Evolutionary conservation across 2,329 filamentous ascomycete genomes (phyloP), one percentile per base, ranked within the genome.

Genomic region (Arthrobotrys conoides): DNA sequence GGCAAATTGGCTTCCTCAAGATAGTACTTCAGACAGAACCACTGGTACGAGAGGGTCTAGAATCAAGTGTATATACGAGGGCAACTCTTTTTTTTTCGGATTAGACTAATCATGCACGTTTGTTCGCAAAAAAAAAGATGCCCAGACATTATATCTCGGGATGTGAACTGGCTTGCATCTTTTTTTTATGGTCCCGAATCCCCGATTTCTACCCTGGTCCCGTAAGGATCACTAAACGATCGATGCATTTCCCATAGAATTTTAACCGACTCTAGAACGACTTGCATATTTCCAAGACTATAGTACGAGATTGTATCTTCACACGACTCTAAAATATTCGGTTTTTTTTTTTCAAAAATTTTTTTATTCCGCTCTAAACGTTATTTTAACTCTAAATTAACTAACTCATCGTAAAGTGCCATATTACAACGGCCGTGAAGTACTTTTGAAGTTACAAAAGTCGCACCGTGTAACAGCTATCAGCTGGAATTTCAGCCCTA

Each of bases 401-500:
- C 33, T 36, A 36, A 36, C 33, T 30, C 27, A 3, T 30, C 27
- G 9, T 44, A 16, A 30, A 30, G 38, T n/a, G 38, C 38, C 3
- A 44, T 44, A 44, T 44, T n/a, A 5, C 5, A n/a, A 4, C 12
- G 6, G 24, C 16, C 16, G 51, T 55, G 14, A 36, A 5, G 49
- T 53, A 3, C 27, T 30, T 30, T 30, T 30, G 20, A 48, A 49
- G 33, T 49, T 30, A 30, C 27, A 30, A 10, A 24, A 51, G 48
- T 27, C 48, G 48, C 22, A 51, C 48, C 6, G 18, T 51, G 48
- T 55, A 33, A 38, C 53, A 36, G 2, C 24, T 30, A 22, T 59
- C 33, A 41, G 53, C 53, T 38, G 33, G 53, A n/a, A 22, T 20
- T 38, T 59, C 53, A 59, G 53, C 53, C 53, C 53, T 38, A 36